phyloP scores from a whole-genome alignment of 352 stramenopile species.

The Plasmopara viticola region DNA sequence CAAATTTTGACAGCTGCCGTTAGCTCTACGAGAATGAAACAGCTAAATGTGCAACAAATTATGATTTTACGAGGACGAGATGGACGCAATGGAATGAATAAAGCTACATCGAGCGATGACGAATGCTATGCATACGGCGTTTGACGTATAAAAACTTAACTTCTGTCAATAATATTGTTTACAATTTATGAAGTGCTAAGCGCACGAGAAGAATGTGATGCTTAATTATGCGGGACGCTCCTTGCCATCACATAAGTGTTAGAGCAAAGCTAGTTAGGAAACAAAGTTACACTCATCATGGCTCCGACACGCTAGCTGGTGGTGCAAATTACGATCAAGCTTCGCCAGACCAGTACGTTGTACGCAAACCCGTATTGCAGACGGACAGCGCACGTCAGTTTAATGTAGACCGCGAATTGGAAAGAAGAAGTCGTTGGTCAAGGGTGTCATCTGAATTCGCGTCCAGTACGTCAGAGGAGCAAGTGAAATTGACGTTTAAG shows the following conservation, averaged over 20 bases:
- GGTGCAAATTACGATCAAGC: slow-evolving; percentile 72
- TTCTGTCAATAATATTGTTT: too few relatives aligned
- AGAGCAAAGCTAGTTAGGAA: slow-evolving; percentile 64
- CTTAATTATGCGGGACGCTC: slow-evolving; percentile 81
- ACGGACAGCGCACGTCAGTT: slow-evolving; percentile 26
- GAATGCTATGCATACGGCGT: slow-evolving; percentile 29
- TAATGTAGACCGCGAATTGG: slow-evolving; percentile 58
- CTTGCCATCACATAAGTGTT: slow-evolving; percentile 66
- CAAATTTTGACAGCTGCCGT: too few relatives aligned
- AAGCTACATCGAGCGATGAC: slow-evolving; percentile 16
- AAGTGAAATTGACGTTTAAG: too few relatives aligned
- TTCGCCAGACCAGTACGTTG: slow-evolving; percentile 57
- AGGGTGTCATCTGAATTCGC: slow-evolving; percentile 85
- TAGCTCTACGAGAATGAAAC: too few relatives aligned
- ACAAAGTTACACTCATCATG: slow-evolving; percentile 70
- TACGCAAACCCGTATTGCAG: slow-evolving; percentile 51
- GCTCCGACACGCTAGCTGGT: slow-evolving; percentile 77
- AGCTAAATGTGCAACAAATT: too few relatives aligned
- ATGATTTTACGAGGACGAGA: too few relatives aligned
- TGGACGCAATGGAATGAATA: not conserved
- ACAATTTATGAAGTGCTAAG: too few relatives aligned
- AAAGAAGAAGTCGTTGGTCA: too few relatives aligned
- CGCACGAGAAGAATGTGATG: slow-evolving; percentile 70
- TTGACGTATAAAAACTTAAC: slow-evolving; percentile 56
- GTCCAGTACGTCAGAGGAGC: too few relatives aligned